These are phyloP conservation scores for Dipteronia dyeriana DNA, from an alignment of 345 rosid species.

Conservation along the genomic window DNA sequence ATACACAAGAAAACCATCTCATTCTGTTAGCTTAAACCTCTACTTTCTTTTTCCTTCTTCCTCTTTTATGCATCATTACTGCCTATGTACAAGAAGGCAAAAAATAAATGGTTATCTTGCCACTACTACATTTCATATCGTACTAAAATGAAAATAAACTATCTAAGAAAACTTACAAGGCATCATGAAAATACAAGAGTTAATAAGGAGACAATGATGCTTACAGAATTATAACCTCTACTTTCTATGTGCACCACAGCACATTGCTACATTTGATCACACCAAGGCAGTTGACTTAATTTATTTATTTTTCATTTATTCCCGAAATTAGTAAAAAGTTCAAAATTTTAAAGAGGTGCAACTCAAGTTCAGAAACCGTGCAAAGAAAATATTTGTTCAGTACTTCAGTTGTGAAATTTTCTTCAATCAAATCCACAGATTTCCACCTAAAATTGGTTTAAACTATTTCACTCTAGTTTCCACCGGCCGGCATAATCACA, in stretches of 20 bases:
- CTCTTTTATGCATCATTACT: too few species aligned
- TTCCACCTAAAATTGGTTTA: background rate
- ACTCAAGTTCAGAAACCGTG: background rate
- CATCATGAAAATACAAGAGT: too few species aligned
- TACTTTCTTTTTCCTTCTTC: too few species aligned
- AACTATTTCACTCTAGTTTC: background rate
- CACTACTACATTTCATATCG: too few species aligned
- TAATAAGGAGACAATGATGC: too few species aligned
- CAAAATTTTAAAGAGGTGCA: background rate
- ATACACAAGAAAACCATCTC: background rate
- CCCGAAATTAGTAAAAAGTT: background rate
- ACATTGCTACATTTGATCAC: background rate
- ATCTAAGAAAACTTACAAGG: too few species aligned
- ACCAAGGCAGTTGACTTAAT: background rate
- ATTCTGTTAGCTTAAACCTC: background rate
- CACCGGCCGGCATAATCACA: background rate
- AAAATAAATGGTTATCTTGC: too few species aligned
- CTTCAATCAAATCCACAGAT: background rate
- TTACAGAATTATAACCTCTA: too few species aligned
- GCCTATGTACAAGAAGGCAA: too few species aligned
- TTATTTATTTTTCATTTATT: background rate
- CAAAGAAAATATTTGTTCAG: background rate
- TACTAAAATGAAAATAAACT: too few species aligned
- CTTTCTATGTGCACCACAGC: background rate
- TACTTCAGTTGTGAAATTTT: background rate